A percentile compares a stretch with the other conserved stretches of the same genome.
Conservation (phyloP, 257 asterid species). For the Solanum lignicaule region DNA sequence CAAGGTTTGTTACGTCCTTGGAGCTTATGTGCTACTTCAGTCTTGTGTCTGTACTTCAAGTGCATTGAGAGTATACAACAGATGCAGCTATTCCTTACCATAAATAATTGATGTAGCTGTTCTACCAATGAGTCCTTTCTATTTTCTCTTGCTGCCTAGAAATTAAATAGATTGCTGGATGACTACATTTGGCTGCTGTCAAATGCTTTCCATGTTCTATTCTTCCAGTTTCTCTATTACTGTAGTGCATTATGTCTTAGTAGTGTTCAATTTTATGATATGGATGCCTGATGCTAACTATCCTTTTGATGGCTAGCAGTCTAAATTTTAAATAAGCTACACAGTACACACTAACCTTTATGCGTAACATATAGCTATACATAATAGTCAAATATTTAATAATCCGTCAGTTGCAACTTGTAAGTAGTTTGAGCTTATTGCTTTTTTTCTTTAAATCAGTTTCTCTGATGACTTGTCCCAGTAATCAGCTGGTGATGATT, state of each 20-base stretch:
- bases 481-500: not conserved
- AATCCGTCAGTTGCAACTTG: not conserved
- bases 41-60: not conserved
- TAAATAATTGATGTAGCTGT: not conserved
- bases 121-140: not conserved
- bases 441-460: not conserved
- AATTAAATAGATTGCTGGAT: not conserved
- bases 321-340: not conserved
- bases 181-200: not conserved
- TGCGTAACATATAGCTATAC: not conserved
- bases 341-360: not conserved
- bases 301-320: not conserved
- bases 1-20: slow-evolving; percentile 40
- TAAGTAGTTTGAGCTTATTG: not conserved
- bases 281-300: not conserved
- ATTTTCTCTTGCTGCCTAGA: not conserved
- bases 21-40: not conserved
- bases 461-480: not conserved
- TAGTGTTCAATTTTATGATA: not conserved
- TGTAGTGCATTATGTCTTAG: not conserved
- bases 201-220: not conserved
- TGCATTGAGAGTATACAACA: not conserved
- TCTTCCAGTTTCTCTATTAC: not conserved
- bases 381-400: not conserved
- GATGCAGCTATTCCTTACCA: not conserved